Conservation (phyloP, 2,329 filamentous ascomycete species). For the Penicillium glabrum region DNA sequence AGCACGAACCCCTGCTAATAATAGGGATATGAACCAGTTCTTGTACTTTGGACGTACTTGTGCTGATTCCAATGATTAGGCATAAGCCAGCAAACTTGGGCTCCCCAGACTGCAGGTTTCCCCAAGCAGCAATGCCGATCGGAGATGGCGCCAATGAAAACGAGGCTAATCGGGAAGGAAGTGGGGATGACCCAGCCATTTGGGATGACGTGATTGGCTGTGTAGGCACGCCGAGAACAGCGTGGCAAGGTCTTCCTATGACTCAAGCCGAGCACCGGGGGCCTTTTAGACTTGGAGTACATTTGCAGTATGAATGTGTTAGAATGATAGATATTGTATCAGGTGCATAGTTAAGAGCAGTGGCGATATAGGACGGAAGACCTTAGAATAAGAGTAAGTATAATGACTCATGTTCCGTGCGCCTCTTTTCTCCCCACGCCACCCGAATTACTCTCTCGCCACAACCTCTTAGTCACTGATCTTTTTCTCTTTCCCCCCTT, state of each 20-base stretch:
- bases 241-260: constrained; percentile 15
- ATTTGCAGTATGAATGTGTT: background rate
- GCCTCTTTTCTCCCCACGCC: constrained; percentile 11
- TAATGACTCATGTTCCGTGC: background rate
- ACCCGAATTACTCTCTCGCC: constrained; percentile 11
- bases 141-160: constrained; percentile 8
- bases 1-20: background rate
- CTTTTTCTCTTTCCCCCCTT: background rate
- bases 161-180: background rate
- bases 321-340: background rate
- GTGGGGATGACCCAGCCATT: background rate
- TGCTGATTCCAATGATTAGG: background rate
- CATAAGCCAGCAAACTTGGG: background rate
- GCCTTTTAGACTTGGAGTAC: background rate
- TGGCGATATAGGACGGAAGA: background rate
- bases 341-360: background rate
- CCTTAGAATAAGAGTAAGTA: background rate
- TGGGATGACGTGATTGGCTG: background rate
- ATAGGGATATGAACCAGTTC: background rate
- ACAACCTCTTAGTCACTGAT: constrained; percentile 20
- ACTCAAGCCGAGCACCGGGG: constrained; percentile 7
- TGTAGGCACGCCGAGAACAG: constrained; percentile 4
- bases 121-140: constrained; percentile 14
- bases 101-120: constrained; percentile 9
- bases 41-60: too few species aligned